phyloP scores from a whole-genome alignment of 257 asterid genomes.

The Salvia hispanica region DNA sequence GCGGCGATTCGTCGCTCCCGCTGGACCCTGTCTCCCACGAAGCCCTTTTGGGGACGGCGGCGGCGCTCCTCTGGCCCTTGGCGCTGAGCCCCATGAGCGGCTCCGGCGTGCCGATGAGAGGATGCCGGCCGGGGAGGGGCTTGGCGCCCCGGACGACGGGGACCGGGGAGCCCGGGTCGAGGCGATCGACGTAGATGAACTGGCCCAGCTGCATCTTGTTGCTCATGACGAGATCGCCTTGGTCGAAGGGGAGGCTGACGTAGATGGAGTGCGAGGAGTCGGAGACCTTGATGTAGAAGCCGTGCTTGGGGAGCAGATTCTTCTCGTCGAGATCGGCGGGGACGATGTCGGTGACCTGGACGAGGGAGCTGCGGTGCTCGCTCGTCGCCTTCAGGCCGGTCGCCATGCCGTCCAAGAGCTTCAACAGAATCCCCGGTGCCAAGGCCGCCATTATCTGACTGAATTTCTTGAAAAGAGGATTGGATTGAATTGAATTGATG shows the following conservation, averaged over 20 bases:
- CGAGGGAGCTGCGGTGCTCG: slow-evolving; percentile 77
- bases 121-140: slow-evolving; percentile 84
- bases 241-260: slow-evolving; percentile 77
- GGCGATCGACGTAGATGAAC: slow-evolving; percentile 71
- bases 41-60: slow-evolving; percentile 59
- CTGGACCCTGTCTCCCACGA: slow-evolving; percentile 69
- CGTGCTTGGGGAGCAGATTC: slow-evolving; percentile 72
- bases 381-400: slow-evolving; percentile 79
- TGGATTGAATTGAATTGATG: no score
- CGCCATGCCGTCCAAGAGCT: slow-evolving; percentile 70
- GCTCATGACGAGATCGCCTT: slow-evolving; percentile 88
- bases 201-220: slow-evolving; percentile 89
- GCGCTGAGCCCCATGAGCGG: slow-evolving; percentile 77
- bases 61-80: slow-evolving; percentile 56
- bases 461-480: background rate
- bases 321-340: slow-evolving; percentile 95
- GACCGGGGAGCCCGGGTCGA: slow-evolving; percentile 92
- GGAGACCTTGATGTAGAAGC: slow-evolving; percentile 77
- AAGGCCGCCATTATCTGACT: slow-evolving; percentile 58
- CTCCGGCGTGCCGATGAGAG: slow-evolving; percentile 83
- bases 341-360: slow-evolving; percentile 88
- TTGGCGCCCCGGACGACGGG: slow-evolving; percentile 77
- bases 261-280: slow-evolving; percentile 90
- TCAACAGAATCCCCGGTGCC: slow-evolving; percentile 84
- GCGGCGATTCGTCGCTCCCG: slow-evolving; percentile 51